Base-by-base conservation (phyloP, 2,329 filamentous ascomycete species). In the Ceratocystis destructans region DNA sequence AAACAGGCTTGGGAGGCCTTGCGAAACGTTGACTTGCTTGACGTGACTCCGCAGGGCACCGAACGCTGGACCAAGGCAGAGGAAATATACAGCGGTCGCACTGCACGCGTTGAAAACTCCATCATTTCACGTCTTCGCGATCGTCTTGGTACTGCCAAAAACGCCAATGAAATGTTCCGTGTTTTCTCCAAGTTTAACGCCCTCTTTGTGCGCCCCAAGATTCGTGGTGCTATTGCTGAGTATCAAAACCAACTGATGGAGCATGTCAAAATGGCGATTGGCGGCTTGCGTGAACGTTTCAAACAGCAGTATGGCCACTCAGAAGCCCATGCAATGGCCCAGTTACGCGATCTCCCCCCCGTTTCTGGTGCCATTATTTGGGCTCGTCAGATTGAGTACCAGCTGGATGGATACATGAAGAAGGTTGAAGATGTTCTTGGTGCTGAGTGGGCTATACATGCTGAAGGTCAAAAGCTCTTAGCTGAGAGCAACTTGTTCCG, bases 111-210 rank as follows among this genome's bases (percentile, higher is more conserved):
- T 3, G 94, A 99, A 75, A 99, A 99, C 76, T 96, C 94, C 2
- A 99, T 99, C 75, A 99, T 99, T 74, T 91, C 94, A 44, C 84
- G 91, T 65, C 81, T 99, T 41, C 84, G 94, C 72, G 94, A 99
- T 76, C 88, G 94, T 67, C 82, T 99, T 66, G 94, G 92, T 15
- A 96, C 91, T 5, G 93, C 94, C 12, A 96, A 96, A 80, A 96
- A 91, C 69, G 94, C 94, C 50, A 97, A 96, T 73, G 95, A 99
- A 77, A 99, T 99, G 94, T 99, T 99, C 76, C 89, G 95, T 65
- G 94, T 99, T 69, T 99, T 99, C 75, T 97, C 94, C 64, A 97
- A 97, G 74, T 99, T 99, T 83, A 99, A 99, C 74, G 94, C 94
- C 1, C 86, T 99, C 37, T 96, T 99, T 71, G 93, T 99, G 66